phyloP scores from a whole-genome alignment of 208 protist species.

The Crithidia brevicula region DNA sequence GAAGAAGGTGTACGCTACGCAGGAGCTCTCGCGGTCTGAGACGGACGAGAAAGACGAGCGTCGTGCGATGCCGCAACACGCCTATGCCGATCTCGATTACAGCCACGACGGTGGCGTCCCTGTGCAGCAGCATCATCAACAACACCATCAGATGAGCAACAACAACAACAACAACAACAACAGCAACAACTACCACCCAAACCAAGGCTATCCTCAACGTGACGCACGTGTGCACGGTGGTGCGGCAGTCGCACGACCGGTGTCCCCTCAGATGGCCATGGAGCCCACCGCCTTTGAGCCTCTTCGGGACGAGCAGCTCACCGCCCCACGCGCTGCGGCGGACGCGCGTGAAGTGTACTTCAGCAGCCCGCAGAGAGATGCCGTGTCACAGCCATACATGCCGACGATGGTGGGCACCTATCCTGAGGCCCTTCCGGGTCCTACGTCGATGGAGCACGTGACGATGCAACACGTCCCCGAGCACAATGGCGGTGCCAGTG shows the following conservation, averaged over 20 bases:
- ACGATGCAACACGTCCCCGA: constrained; percentile 2
- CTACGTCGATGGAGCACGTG: constrained; percentile 4
- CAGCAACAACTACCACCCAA: not conserved
- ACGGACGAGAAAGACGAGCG: not conserved
- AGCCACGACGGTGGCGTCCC: not conserved
- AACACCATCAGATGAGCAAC: too few species aligned
- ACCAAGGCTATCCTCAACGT: too few species aligned
- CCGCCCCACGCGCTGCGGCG: too few species aligned
- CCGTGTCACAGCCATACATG: constrained; percentile 9
- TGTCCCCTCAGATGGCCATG: too few species aligned
- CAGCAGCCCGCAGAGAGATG: not conserved
- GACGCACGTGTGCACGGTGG: not conserved
- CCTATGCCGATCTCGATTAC: not conserved
- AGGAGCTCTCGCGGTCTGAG: not conserved
- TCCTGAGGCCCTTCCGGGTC: constrained; percentile 9
- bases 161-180: too few species aligned
- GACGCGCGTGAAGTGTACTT: not conserved
- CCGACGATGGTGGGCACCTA: constrained; percentile 14
- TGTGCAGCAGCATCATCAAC: too few species aligned
- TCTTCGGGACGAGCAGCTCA: not conserved
- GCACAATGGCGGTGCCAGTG: not conserved
- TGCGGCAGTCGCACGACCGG: not conserved
- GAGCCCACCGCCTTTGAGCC: too few species aligned
- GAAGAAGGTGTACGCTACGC: not conserved
- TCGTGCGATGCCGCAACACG: not conserved